Conservation (phyloP, 2,329 filamentous ascomycete species). For the Penicillium corylophilum region DNA sequence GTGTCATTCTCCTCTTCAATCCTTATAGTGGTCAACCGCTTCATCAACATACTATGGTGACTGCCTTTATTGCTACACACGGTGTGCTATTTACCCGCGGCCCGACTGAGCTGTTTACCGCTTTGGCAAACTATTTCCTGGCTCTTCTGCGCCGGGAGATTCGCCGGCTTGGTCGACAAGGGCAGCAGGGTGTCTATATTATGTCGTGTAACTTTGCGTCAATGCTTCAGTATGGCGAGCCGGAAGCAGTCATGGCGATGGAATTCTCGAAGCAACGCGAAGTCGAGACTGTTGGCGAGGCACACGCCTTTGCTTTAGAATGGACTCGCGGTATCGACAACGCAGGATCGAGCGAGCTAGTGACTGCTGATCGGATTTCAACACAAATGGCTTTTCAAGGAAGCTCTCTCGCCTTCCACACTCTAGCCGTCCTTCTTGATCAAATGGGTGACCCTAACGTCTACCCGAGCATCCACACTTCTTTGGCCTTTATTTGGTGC, state of each 20-base stretch:
- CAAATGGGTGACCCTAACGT: conserved; percentile 53
- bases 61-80: conserved; percentile 55
- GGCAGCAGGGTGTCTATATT: conserved; percentile 55
- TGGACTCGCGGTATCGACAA: conserved; percentile 10
- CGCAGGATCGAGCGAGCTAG: not conserved
- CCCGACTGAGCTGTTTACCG: conserved; percentile 39
- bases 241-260: conserved; percentile 31
- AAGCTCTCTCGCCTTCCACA: conserved; percentile 43
- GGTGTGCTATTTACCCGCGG: conserved; percentile 48
- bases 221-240: conserved; percentile 55
- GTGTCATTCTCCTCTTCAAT: conserved; percentile 56
- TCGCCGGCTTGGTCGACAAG: conserved; percentile 50
- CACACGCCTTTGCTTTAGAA: conserved; percentile 19
- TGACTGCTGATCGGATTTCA: conserved; percentile 11
- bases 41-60: conserved; percentile 41
- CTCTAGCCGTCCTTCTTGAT: conserved; percentile 45
- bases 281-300: conserved; percentile 13
- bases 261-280: conserved; percentile 25
- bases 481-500: conserved; percentile 54
- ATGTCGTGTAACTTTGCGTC: conserved; percentile 56
- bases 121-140: conserved; percentile 43
- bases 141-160: conserved; percentile 50
- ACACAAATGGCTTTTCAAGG: conserved; percentile 38
- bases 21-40: conserved; percentile 44
- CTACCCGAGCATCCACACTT: conserved; percentile 56